Percentiles rank a stretch among this genome's conserved stretches.
phyloP scores from a whole-genome alignment of 768 basidiomycete species.

The Agaricus subrufescens region DNA sequence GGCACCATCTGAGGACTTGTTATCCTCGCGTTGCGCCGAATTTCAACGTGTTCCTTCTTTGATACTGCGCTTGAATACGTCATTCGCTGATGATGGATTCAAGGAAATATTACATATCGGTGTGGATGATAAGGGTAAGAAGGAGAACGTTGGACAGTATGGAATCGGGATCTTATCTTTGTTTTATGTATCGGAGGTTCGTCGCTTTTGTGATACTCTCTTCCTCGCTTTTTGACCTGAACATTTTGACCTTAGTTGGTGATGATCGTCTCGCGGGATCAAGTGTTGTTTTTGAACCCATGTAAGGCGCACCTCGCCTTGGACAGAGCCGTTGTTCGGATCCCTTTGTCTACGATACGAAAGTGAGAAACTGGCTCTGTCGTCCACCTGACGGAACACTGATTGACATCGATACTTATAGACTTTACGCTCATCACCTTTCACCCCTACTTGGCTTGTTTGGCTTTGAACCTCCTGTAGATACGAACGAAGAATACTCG shows the following conservation, averaged over 20 bases:
- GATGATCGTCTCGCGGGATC: constrained; percentile 25
- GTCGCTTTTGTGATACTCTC: background rate
- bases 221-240: background rate
- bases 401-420: constrained; percentile 13
- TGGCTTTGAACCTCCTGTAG: constrained; percentile 20
- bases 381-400: background rate
- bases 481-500: background rate
- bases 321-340: constrained; percentile 22
- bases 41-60: constrained; percentile 33
- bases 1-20: constrained; percentile 12
- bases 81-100: constrained; percentile 38
- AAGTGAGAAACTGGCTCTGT: background rate
- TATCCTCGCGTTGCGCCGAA: constrained; percentile 30
- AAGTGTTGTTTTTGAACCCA: constrained; percentile 40
- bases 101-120: constrained; percentile 39
- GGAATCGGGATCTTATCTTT: constrained; percentile 48
- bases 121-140: constrained; percentile 35
- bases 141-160: constrained; percentile 43
- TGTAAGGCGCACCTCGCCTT: constrained; percentile 35
- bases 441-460: constrained; percentile 32
- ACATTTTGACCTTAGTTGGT: constrained; percentile 20
- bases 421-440: constrained; percentile 38
- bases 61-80: constrained; percentile 38
- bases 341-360: constrained; percentile 26
- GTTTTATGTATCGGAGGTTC: constrained; percentile 48